phyloP scores from a whole-genome alignment of 2,329 filamentous ascomycete genomes.

The Monosporascus sp. region DNA sequence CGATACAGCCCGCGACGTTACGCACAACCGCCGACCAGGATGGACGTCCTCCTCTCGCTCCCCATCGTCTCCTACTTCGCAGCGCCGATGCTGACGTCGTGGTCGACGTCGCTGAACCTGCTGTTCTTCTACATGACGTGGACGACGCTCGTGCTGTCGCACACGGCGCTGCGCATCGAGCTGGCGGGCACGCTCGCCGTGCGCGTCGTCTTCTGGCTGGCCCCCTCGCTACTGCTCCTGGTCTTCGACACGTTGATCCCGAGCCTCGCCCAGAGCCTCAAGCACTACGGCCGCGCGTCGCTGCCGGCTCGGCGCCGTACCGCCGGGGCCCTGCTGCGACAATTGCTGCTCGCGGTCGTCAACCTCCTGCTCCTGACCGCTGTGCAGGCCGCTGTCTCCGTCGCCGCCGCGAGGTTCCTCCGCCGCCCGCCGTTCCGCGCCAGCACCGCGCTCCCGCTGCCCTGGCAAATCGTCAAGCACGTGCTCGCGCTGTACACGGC shows the following conservation, averaged over 20 bases:
- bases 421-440: constrained; percentile 41
- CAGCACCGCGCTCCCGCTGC: constrained; percentile 44
- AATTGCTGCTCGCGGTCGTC: constrained; percentile 36
- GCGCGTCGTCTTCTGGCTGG: constrained; percentile 63
- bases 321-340: constrained; percentile 26
- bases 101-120: constrained; percentile 75
- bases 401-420: constrained; percentile 30
- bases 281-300: constrained; percentile 53
- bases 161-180: constrained; percentile 70
- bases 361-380: constrained; percentile 42
- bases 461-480: constrained; percentile 49
- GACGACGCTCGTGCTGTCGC: constrained; percentile 74
- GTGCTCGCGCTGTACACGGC: constrained; percentile 36
- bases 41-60: constrained; percentile 67
- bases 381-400: constrained; percentile 37
- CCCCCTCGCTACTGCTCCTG: constrained; percentile 69
- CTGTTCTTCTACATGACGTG: constrained; percentile 90
- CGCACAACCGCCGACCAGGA: constrained; percentile 20
- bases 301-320: constrained; percentile 39
- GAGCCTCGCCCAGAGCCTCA: constrained; percentile 62
- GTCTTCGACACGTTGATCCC: constrained; percentile 68
- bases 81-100: constrained; percentile 58
- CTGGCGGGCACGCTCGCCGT: constrained; percentile 64
- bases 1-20: no score
- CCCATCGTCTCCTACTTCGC: constrained; percentile 66